Evolutionary conservation across 306 rosid species (phyloP), one percentile per base, ranked within the genome.

Genomic region (Pyrus bretschneideri): DNA sequence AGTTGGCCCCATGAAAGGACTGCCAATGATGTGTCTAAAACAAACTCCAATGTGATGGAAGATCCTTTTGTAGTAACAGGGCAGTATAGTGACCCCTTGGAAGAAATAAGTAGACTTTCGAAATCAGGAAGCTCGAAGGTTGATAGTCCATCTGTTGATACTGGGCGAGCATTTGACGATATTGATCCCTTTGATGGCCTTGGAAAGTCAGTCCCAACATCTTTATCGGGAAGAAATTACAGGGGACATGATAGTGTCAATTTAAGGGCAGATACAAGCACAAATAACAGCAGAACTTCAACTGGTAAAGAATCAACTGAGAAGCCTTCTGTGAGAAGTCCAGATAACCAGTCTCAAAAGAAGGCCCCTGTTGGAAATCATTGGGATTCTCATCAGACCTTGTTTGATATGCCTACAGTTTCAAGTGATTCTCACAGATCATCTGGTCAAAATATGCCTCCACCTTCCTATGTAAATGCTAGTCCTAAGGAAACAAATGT

Each of bases 131-230:
- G 92, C 75, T 68, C 77, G 42, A 89, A 84, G 81, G 62, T 71
- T 69, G 87, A 86, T 80, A 85, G 81, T 63, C 66, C 86, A 18
- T 83, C 90, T 63, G 85, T 80, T 71, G 84, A 92, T 76, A 89
- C 89, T 83, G 87, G 90, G 44, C 78, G 52, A 82, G 81, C 78
- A 67, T 81, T 83, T 79, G 96, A 91, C 79, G 88, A 89, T 82
- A 67, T 86, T 22, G 93, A 96, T 82, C 99, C 99, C 65, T 96
- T 96, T 86, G 92, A 82, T 3, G 90, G 90, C 74, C 99, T 96
- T 81, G 90, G 96, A 45, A 88, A 86, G 83, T 86, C 99, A 69
- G 84, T 88, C 70, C 89, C 98, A 8, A 81, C 97, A 70, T 88
- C 91, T 86, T 87, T 91, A 68, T 83, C 93, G 4, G 98, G 87